Percentiles rank a stretch among this genome's conserved stretches.
Evolutionary conservation across 2,329 filamentous ascomycete genomes (phyloP).

Genomic region (Xylariaceae sp.): DNA sequence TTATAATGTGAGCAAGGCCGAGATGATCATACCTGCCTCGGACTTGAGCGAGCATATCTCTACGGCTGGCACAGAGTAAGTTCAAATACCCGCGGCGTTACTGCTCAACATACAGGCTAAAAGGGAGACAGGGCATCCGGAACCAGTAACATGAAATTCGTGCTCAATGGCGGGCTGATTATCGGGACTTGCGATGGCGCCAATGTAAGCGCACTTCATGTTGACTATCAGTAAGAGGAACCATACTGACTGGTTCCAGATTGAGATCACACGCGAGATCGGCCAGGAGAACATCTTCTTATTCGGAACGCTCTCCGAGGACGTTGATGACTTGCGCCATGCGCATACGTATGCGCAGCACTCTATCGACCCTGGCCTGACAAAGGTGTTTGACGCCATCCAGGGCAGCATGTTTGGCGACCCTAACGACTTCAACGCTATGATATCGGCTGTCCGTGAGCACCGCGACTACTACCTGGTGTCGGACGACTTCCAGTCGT

Average conservation of each 20-base stretch:
- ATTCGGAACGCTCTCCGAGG: conserved; percentile 91
- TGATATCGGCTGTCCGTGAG: conserved; percentile 80
- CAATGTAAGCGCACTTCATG: conserved; percentile 61
- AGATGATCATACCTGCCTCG: conserved; percentile 90
- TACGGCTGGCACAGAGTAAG: conserved; percentile 85
- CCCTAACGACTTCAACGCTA: conserved; percentile 69
- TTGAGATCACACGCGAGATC: conserved; percentile 96
- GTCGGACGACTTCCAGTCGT: conserved; percentile 94
- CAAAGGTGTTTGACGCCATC: conserved; percentile 80
- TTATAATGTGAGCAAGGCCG: conserved; percentile 99
- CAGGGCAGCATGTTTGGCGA: conserved; percentile 77
- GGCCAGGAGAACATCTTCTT: conserved; percentile 98
- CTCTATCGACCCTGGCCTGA: conserved; percentile 69
- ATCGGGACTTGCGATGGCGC: conserved; percentile 98
- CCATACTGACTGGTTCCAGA: conserved; percentile 42
- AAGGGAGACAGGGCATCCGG: conserved; percentile 55
- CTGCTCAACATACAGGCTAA: conserved; percentile 11
- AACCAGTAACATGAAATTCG: conserved; percentile 99
- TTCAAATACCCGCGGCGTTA: conserved; percentile 16
- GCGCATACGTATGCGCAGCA: conserved; percentile 79
- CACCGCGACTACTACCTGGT: conserved; percentile 98
- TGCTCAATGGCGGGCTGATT: conserved; percentile 92
- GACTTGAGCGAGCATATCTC: conserved; percentile 99
- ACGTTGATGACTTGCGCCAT: conserved; percentile 94
- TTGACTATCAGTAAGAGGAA: conserved; percentile 37